These are phyloP conservation scores for Ceratobasidium sp. DNA, from an alignment of 1,284 basidiomycete species.

Conservation along the genomic window DNA sequence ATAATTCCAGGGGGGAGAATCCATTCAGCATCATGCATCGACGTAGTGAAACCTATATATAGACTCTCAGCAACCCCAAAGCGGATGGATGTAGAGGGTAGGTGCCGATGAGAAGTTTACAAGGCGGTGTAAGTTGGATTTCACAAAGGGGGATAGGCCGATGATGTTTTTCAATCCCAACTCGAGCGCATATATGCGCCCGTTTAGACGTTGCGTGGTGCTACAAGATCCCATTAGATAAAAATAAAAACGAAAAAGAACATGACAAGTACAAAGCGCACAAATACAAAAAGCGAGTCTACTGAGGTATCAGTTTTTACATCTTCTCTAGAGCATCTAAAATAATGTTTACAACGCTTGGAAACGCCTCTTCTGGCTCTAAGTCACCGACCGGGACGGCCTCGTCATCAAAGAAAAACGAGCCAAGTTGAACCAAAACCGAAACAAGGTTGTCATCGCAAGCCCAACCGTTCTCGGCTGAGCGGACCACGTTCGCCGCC, in stretches of 20 bases:
- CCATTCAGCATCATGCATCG: not conserved
- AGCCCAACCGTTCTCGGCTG: not conserved
- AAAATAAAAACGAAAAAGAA: too few relatives aligned
- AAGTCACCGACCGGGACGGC: not conserved
- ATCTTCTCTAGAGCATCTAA: not conserved
- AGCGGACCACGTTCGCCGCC: not conserved
- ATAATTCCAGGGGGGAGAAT: not conserved
- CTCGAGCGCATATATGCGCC: too few relatives aligned
- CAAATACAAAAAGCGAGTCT: not conserved
- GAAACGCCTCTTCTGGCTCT: slow-evolving; percentile 17
- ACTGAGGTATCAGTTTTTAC: not conserved
- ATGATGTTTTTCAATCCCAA: too few relatives aligned
- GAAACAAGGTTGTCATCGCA: not conserved
- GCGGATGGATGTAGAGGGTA: too few relatives aligned
- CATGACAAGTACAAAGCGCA: not conserved
- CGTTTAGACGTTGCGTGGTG: too few relatives aligned
- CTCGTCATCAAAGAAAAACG: not conserved
- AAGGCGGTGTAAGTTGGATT: too few relatives aligned
- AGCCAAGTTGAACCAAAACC: not conserved
- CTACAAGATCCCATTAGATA: too few relatives aligned
- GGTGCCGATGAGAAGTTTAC: too few relatives aligned
- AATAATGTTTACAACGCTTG: slow-evolving; percentile 10
- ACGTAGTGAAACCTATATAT: not conserved
- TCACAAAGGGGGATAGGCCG: too few relatives aligned
- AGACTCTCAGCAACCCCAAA: too few relatives aligned